Conservation (phyloP, 2,329 filamentous ascomycete genomes). For the Fusarium fracticaudum region DNA sequence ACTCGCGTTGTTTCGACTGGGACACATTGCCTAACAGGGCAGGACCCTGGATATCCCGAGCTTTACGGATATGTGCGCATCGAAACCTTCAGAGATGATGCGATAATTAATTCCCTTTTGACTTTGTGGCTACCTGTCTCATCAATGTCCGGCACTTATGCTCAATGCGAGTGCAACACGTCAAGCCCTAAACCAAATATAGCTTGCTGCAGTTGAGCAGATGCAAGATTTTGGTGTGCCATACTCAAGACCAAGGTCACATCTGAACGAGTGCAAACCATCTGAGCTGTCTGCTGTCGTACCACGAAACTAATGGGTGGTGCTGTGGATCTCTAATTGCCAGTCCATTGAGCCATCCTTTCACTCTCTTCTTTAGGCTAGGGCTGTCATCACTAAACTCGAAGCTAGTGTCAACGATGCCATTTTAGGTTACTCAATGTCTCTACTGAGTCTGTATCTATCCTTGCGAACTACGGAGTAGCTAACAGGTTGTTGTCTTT, state of each 20-base stretch:
- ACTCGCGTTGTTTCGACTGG: conserved; percentile 24
- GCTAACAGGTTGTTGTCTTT: conserved; percentile 22
- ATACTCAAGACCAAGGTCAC: conserved; percentile 17
- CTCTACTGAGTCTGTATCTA: conserved; percentile 7
- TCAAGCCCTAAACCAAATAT: conserved; percentile 7
- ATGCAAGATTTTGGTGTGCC: conserved; percentile 19
- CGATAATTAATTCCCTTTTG: conserved; percentile 13
- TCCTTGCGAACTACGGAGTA: background rate
- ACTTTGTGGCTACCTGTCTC: conserved; percentile 31
- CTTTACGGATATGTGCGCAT: conserved; percentile 7
- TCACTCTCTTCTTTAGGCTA: conserved; percentile 25
- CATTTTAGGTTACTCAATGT: conserved; percentile 14
- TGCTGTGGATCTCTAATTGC: conserved; percentile 24
- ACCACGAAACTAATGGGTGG: conserved; percentile 25
- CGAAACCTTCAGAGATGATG: conserved; percentile 4
- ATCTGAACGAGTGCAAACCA: conserved; percentile 23
- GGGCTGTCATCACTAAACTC: conserved; percentile 35
- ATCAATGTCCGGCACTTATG: conserved; percentile 20
- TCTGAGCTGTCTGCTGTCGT: conserved; percentile 29
- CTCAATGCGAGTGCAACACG: conserved; percentile 1
- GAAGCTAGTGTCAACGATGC: conserved; percentile 30
- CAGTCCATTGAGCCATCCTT: conserved; percentile 18
- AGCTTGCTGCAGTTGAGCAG: conserved; percentile 3
- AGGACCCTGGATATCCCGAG: conserved; percentile 35
- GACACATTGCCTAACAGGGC: conserved; percentile 28